Base-by-base conservation (phyloP, 192 early-diverging fungal genomes). In the Podila epigama region DNA sequence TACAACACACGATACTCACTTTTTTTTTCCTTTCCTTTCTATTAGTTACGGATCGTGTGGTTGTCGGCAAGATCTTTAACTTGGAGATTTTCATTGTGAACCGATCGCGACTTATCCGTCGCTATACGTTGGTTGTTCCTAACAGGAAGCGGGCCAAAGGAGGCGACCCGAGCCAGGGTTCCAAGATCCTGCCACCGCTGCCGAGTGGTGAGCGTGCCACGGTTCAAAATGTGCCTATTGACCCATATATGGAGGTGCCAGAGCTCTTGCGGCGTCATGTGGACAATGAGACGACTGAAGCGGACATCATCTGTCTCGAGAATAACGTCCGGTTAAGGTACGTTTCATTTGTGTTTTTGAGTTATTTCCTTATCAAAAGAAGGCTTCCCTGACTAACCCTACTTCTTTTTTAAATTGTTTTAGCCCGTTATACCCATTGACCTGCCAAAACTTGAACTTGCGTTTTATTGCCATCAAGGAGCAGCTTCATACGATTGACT, bases 291-390 rank as follows among this genome's bases (percentile, higher is more conserved):
- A 88, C 83, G 0, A 82, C 85, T 20, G 87, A 88, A 54, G 84
- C 87, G 29, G 87, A 86, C 60, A 83, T 88, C 20, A 81, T 88
- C 53, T 84, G 85, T 53, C 53, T 88, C 8, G 87, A 88, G 52
- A 88, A 86, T 58, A 88, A 88, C 65, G 81, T 88, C 50, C 72
- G 84, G 51, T 55, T 88, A 25, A 85, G 85, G 85, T 85, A 87
- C 40, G 48, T 11, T 31, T 16, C 12, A 31, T 34, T 42, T 52
- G 16, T 50, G 42, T 37, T 55, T 33, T 65, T 39, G 8, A 22
- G 36, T 27, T 59, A 32, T 1, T 28, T 15, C 51, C 29, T 29
- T 15, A 32, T 15, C 7, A 29, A 3, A 48, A 8, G 5, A 12
- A 27, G 22, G 25, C 16, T 2, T 31, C 15, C 28, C 53, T 50